A percentile compares a stretch with the other conserved stretches of the same genome.
These are phyloP conservation scores for Diophrys sp. DNA, from an alignment of 73 alveolate species.

Conservation along the genomic window DNA sequence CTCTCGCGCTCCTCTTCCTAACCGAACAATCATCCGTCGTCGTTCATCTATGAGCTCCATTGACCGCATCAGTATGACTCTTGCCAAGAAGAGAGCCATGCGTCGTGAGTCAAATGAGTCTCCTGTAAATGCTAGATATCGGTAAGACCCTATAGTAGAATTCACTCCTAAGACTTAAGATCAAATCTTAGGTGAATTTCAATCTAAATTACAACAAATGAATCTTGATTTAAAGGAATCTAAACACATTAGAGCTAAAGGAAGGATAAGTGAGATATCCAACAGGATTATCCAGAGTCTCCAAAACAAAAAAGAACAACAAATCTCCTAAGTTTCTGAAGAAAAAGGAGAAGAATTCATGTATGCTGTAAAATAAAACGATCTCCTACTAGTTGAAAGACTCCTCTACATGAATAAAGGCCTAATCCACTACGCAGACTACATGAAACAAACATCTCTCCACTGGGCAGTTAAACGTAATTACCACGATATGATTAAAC, in stretches of 20 bases:
- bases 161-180: not conserved
- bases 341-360: not conserved
- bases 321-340: not conserved
- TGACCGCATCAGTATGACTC: too few relatives aligned
- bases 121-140: too few relatives aligned
- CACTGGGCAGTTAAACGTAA: conserved; percentile 87
- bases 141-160: not conserved
- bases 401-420: conserved; percentile 50
- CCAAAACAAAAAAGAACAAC: not conserved
- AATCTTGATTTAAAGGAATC: not conserved
- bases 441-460: conserved; percentile 69
- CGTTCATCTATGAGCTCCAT: too few relatives aligned
- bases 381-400: not conserved
- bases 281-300: too few relatives aligned
- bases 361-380: not conserved
- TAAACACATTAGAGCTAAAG: not conserved
- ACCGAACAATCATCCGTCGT: too few relatives aligned
- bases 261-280: not conserved
- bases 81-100: too few relatives aligned
- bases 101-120: too few relatives aligned
- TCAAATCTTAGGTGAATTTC: not conserved
- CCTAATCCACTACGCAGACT: conserved; percentile 72
- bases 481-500: conserved; percentile 44
- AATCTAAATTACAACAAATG: not conserved
- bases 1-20: too few relatives aligned